Percentiles rank a stretch among this genome's conserved stretches.
These are phyloP conservation scores for Penicillium sp. DNA, from an alignment of 2,329 filamentous ascomycete species.

Conservation along the genomic window DNA sequence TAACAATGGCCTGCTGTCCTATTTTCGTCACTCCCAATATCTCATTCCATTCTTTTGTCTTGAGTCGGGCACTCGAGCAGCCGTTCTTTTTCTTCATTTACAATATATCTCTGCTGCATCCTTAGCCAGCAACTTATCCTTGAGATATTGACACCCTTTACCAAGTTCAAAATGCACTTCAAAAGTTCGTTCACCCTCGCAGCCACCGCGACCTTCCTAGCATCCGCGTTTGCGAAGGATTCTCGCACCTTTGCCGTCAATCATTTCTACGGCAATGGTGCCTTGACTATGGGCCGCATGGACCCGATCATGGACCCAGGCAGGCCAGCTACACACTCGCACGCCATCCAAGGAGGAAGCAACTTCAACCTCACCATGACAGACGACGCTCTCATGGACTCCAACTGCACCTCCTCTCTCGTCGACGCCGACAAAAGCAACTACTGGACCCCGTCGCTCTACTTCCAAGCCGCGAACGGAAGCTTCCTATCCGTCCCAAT, in stretches of 20 bases:
- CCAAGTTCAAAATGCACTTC: constrained; percentile 1
- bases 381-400: constrained; percentile 61
- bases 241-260: constrained; percentile 19
- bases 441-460: constrained; percentile 76
- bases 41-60: constrained; percentile 4
- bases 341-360: constrained; percentile 71
- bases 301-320: constrained; percentile 72
- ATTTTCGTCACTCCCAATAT: neutral
- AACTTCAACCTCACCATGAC: constrained; percentile 65
- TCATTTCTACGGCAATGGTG: constrained; percentile 17
- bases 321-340: constrained; percentile 61
- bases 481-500: constrained; percentile 64
- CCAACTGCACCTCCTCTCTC: constrained; percentile 70
- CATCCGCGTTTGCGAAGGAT: constrained; percentile 10
- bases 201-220: neutral
- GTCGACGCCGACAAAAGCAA: constrained; percentile 70
- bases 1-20: neutral
- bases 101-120: neutral
- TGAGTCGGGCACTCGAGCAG: constrained; percentile 5
- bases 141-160: neutral
- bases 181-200: neutral
- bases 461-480: constrained; percentile 65
- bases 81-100: neutral
- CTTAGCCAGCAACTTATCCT: neutral
- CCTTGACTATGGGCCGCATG: constrained; percentile 17